Conservation (phyloP, 2,329 filamentous ascomycete species). For the Epichloe festucae region DNA sequence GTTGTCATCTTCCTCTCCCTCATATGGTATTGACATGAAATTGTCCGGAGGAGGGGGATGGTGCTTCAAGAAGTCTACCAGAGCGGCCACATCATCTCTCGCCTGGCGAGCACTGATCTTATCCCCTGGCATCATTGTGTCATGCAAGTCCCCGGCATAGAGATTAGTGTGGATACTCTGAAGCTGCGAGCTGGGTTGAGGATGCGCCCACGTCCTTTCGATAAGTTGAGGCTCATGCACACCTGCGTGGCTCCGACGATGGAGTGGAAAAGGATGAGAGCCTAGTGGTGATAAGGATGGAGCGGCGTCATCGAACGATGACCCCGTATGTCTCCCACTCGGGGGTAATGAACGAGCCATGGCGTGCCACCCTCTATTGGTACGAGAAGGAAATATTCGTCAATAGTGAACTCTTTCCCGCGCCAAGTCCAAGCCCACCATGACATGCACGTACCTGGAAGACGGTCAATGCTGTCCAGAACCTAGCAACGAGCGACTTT, state of each 20-base stretch:
- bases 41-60: constrained; percentile 36
- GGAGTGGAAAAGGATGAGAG: constrained; percentile 1
- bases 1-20: constrained; percentile 15
- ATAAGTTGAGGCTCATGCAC: neutral
- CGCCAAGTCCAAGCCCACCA: neutral
- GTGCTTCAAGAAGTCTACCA: constrained; percentile 37
- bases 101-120: constrained; percentile 8
- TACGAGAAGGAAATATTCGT: neutral
- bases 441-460: neutral
- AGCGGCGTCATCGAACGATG: constrained; percentile 1
- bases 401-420: neutral
- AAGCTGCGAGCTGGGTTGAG: neutral
- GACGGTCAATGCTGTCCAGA: neutral
- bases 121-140: neutral
- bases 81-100: constrained; percentile 19
- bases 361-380: neutral
- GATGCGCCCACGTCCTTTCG: neutral
- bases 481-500: neutral
- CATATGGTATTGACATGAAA: constrained; percentile 33
- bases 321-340: neutral
- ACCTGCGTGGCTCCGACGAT: constrained; percentile 5
- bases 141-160: constrained; percentile 3
- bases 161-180: neutral
- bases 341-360: neutral
- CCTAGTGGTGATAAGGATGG: constrained; percentile 1